Base-by-base conservation (phyloP, 2,329 filamentous ascomycete genomes). In the Arthrobotrys conoides region DNA sequence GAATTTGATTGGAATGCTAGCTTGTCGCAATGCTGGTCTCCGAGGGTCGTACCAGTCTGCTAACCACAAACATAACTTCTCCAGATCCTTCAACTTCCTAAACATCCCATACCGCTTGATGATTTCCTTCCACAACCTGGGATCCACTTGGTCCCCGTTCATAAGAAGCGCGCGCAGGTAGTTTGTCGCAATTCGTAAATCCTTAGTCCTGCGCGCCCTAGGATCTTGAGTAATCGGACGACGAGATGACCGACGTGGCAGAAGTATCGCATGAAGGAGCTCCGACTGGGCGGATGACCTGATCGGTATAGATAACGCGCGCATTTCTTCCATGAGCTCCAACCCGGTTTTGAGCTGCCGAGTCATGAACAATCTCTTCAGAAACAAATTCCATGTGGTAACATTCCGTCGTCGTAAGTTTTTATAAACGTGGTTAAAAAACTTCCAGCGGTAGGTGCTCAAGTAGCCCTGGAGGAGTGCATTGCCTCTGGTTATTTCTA, bases 1-100 rank as follows among this genome's bases (percentile, higher is more conserved):
- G 55, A 77, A 77, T 20, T 77, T 77, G 48, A 77, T 71, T n/a
- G 73, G 73, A 14, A 20, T 64, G 16, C 59, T 46, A 5, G 68
- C 55, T 68, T 77, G 61, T 14, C 63, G 59, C 9, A 67, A 57
- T 57, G 61, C 63, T 46, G 51, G 22, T 36, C 57, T 65, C 67
- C 51, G 67, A 41, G 81, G 81, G 53, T 82, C 76, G 73, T 82
- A 82, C 81, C 81, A 81, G 59, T 81, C 80, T 1, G 80, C 79
- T 10, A 82, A 76, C 36, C 79, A 78, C 12, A 69, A 22, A 20
- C 75, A 71, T 18, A 82, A 76, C 5, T 68, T 65, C 68, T 81
- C 73, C 14, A 82, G 66, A 68, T 82, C 81, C 16, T 75, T 63
- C 10, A 82, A 68, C 6, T 80, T 80, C 20, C 71, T 68, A 41